Evolutionary conservation across 2,329 filamentous ascomycete genomes (phyloP), one percentile per base, ranked within the genome.

Genomic region (Nakataea oryzae): DNA sequence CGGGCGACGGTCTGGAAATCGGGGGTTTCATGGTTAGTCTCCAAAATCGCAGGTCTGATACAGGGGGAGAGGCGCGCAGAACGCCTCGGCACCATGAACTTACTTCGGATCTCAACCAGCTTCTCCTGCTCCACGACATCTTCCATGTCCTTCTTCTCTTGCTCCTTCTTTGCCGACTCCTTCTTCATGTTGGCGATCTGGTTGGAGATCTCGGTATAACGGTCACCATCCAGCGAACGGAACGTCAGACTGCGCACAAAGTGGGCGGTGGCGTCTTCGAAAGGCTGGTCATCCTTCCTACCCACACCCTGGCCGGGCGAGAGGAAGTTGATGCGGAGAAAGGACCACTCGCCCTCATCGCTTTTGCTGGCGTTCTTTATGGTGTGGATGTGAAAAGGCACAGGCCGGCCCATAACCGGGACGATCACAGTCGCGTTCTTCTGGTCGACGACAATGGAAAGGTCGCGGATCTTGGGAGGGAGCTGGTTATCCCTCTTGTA

Each of bases 311-410:
- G 95, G 59, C 95, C 95, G 9, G 96, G 95, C 3, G 93, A 97
- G 14, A 99, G 81, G 73, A 99, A 96, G 77, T 99, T 99, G 80
- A 99, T 93, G 66, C 96, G 88, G 41, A 99, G 80, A 72, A 95
- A 97, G 0, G 92, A 89, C 76, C 91, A 97, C 66, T 96, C 93
- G 59, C 91, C 91, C 74, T 99, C 95, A 66, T 96, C 93, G 67
- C 91, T 97, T 75, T 96, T 96, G 78, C 93, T 97, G 27, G 93
- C 95, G 72, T 97, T 99, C 77, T 99, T 99, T 82, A 99, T 96
- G 2, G 96, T 97, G 72, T 86, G 84, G 72, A 99, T 97, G 74
- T 99, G 96, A 79, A 97, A 99, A 0, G 95, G 95, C 29, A 99
- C 95, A 0, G 95, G 93, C 9, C 96, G 87, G 56, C 95, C 95